These are phyloP conservation scores for Yamadazyma membranifaciens DNA, from an alignment of 1,139 yeast genomes.

Conservation along the genomic window DNA sequence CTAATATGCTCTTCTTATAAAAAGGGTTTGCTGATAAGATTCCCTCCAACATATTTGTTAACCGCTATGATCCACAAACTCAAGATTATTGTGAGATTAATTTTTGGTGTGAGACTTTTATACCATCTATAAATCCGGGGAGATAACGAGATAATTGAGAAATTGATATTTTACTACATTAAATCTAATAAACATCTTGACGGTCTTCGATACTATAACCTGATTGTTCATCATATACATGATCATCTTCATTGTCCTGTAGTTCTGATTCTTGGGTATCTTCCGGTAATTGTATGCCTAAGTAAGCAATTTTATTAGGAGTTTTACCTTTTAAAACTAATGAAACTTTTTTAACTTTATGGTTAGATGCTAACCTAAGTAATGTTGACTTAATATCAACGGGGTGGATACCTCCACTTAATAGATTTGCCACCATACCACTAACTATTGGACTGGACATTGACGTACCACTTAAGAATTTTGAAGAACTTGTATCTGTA, in stretches of 20 bases:
- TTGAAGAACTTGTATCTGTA: constrained; percentile 25
- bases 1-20: constrained; percentile 29
- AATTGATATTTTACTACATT: too few species aligned
- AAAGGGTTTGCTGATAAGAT: constrained; percentile 7
- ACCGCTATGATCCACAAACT: constrained; percentile 2
- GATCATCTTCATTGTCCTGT: constrained; percentile 10
- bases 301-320: constrained; percentile 39
- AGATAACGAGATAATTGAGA: not conserved
- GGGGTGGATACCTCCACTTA: constrained; percentile 58
- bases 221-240: constrained; percentile 25
- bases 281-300: constrained; percentile 7
- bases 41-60: constrained; percentile 8
- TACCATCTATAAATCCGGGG: too few species aligned
- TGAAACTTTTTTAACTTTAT: constrained; percentile 35
- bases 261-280: too few species aligned
- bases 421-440: constrained; percentile 63
- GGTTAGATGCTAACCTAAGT: constrained; percentile 33
- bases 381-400: constrained; percentile 38
- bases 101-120: not conserved
- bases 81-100: not conserved
- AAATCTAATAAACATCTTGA: not conserved
- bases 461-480: constrained; percentile 74
- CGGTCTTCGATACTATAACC: constrained; percentile 14
- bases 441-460: constrained; percentile 84
- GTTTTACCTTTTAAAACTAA: constrained; percentile 30